Conservation (phyloP, 305 asterid genomes). For the Fraxinus ornus region DNA sequence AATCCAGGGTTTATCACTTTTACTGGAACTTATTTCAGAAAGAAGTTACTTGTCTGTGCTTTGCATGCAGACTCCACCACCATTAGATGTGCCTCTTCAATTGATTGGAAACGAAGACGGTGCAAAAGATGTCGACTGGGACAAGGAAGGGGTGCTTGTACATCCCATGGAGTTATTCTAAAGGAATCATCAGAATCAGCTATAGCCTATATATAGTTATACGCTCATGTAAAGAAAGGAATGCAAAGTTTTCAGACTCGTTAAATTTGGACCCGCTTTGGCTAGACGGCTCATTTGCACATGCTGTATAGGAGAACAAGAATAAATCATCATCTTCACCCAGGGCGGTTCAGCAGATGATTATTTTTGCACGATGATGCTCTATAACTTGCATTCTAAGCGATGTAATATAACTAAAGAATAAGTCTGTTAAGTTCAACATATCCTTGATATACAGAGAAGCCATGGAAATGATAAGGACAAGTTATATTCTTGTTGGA, state of each 20-base stretch:
- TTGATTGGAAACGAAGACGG: slow-evolving; percentile 62
- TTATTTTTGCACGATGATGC: background rate
- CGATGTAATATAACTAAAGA: background rate
- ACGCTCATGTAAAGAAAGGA: background rate
- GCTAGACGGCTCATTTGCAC: background rate
- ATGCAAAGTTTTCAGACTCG: background rate
- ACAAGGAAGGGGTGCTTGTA: slow-evolving; percentile 67
- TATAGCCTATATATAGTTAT: background rate
- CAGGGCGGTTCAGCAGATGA: background rate
- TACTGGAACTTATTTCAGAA: background rate
- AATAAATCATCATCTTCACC: background rate
- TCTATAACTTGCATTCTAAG: background rate
- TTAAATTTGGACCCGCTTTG: background rate
- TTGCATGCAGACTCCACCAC: slow-evolving; percentile 75
- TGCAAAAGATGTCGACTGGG: slow-evolving; percentile 61
- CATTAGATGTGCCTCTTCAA: slow-evolving; percentile 70
- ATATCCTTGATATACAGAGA: background rate
- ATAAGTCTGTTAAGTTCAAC: background rate
- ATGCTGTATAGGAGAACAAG: background rate
- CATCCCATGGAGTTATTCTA: slow-evolving; percentile 67
- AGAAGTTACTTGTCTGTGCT: background rate
- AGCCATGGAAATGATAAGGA: background rate
- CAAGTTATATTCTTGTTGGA: background rate
- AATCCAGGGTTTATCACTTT: background rate
- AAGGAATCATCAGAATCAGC: slow-evolving; percentile 27